Conservation (phyloP, 2,329 filamentous ascomycete genomes). For the Paramyrothecium sp. region DNA sequence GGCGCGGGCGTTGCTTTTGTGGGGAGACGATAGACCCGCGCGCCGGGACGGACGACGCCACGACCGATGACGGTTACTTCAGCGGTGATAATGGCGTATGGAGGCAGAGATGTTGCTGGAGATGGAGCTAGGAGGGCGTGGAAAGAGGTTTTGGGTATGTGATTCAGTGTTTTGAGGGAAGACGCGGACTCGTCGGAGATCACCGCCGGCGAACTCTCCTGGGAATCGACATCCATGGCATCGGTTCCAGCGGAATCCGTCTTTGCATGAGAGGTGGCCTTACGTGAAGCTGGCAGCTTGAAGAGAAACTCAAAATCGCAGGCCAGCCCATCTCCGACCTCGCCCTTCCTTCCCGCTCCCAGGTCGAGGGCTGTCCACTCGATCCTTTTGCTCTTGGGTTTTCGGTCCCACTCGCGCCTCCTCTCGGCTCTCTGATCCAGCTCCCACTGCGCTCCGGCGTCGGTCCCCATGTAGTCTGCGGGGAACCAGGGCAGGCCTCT, state of each 20-base stretch:
- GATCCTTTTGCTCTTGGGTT: constrained; percentile 78
- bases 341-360: constrained; percentile 72
- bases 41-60: constrained; percentile 69
- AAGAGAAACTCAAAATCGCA: constrained; percentile 82
- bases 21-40: constrained; percentile 84
- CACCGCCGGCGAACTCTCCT: constrained; percentile 2
- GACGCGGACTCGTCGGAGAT: neutral
- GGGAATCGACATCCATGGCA: constrained; percentile 29
- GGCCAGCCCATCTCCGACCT: constrained; percentile 77
- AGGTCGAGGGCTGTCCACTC: constrained; percentile 75
- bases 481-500: constrained; percentile 79
- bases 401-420: constrained; percentile 73
- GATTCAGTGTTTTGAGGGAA: constrained; percentile 16
- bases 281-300: constrained; percentile 11
- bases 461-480: constrained; percentile 76
- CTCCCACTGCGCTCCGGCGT: constrained; percentile 79
- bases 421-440: constrained; percentile 64
- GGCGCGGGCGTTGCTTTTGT: constrained; percentile 19
- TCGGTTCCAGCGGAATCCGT: constrained; percentile 19
- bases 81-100: constrained; percentile 54
- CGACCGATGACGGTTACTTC: constrained; percentile 66
- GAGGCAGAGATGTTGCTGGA: constrained; percentile 18
- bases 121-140: constrained; percentile 19
- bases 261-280: constrained; percentile 1
- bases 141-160: constrained; percentile 28